Evolutionary conservation across 192 early-diverging fungal species (phyloP).

Genomic region (Coemansia sp.): DNA sequence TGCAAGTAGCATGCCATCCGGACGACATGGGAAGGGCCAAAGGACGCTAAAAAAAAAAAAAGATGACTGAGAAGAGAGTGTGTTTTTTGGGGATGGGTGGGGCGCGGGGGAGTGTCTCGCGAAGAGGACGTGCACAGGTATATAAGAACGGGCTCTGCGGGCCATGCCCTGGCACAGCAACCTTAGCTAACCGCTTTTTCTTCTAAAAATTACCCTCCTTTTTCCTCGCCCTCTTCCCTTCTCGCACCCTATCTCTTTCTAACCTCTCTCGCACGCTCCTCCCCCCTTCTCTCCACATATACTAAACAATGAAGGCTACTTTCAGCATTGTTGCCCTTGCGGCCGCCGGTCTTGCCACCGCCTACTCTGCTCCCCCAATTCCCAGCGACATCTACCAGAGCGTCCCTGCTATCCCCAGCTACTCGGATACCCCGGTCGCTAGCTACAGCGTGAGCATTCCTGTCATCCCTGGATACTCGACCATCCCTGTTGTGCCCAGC

Average conservation of each 20-base stretch:
- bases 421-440: slow-evolving; percentile 2
- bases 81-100: too few relatives aligned
- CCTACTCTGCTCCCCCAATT: slow-evolving; percentile 9
- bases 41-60: too few relatives aligned
- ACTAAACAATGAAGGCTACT: slow-evolving; percentile 37
- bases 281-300: neutral
- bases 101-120: too few relatives aligned
- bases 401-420: neutral
- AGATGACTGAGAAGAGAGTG: too few relatives aligned
- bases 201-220: slow-evolving; percentile 5
- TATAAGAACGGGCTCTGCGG: slow-evolving; percentile 14
- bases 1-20: neutral
- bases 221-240: neutral
- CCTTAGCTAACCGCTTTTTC: slow-evolving; percentile 21
- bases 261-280: neutral
- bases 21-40: neutral
- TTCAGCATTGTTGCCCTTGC: slow-evolving; percentile 45
- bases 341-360: slow-evolving; percentile 30
- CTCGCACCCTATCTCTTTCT: neutral
- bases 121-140: neutral
- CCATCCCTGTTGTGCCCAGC: too few relatives aligned
- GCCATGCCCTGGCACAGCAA: neutral
- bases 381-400: slow-evolving; percentile 28
- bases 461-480: neutral
- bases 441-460: slow-evolving; percentile 3